Evolutionary conservation across 768 basidiomycete species (phyloP).

Genomic region (Mycena kentingensis): DNA sequence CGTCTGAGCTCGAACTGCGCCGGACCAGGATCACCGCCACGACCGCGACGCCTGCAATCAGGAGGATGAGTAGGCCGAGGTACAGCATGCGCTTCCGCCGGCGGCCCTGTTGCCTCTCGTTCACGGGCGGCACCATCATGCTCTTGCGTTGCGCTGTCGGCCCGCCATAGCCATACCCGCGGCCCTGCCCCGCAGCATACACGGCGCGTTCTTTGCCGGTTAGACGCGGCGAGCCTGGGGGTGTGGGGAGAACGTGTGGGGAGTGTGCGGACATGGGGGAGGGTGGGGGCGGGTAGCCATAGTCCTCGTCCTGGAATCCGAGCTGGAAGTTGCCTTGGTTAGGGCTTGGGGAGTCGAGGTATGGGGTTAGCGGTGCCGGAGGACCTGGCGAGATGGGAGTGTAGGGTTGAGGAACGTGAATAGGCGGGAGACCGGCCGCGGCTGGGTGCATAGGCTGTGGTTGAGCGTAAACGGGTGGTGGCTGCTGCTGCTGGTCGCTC

Average conservation of each 20-base stretch:
- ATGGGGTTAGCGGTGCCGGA: not conserved
- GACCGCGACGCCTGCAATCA: not conserved
- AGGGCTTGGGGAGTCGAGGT: not conserved
- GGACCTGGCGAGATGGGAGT: not conserved
- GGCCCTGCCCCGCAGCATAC: not conserved
- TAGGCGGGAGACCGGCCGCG: not conserved
- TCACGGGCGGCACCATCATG: not conserved
- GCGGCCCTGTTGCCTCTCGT: not conserved
- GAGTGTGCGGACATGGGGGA: not conserved
- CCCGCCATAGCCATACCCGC: not conserved
- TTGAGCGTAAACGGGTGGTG: too few species aligned
- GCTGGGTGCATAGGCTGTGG: too few species aligned
- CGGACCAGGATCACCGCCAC: conserved; percentile 31
- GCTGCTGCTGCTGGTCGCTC: too few species aligned
- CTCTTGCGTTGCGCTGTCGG: not conserved
- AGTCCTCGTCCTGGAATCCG: not conserved
- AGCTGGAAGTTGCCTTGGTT: not conserved
- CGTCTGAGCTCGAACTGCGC: conserved; percentile 45
- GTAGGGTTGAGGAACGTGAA: not conserved
- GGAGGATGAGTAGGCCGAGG: not conserved
- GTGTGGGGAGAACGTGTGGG: not conserved
- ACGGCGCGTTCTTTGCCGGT: not conserved
- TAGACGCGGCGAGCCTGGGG: not conserved
- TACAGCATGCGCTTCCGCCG: not conserved
- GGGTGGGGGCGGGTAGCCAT: not conserved